Conservation (phyloP, 202 grass and related monocot species). For the Cymbopogon flexuosus region DNA sequence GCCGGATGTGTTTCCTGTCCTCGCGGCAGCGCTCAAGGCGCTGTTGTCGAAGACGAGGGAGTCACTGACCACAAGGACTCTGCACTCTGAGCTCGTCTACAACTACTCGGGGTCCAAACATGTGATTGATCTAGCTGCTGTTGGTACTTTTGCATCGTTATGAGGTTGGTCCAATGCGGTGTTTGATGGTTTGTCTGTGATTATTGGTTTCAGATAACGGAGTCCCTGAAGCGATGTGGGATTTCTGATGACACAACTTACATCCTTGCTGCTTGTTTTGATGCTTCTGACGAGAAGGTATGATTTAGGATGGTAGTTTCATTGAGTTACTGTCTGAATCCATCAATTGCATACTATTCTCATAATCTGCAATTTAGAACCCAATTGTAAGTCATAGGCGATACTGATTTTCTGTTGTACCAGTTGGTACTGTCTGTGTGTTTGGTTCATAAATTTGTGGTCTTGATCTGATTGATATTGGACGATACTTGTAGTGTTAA, state of each 20-base stretch:
- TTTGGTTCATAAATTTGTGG: neutral
- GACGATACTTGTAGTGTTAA: neutral
- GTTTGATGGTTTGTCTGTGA: neutral
- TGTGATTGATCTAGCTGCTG: slow-evolving; percentile 35
- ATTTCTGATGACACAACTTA: slow-evolving; percentile 68
- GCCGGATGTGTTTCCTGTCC: slow-evolving; percentile 81
- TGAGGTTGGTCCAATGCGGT: neutral
- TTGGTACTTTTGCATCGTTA: neutral
- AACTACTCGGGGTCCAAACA: slow-evolving; percentile 89
- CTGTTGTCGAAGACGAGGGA: slow-evolving; percentile 69
- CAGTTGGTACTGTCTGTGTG: neutral
- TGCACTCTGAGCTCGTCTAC: slow-evolving; percentile 95
- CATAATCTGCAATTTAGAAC: neutral
- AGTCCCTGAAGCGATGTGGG: slow-evolving; percentile 82
- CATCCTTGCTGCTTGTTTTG: slow-evolving; percentile 79
- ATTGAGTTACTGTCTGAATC: neutral
- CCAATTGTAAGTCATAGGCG: neutral
- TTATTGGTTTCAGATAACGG: slow-evolving; percentile 50
- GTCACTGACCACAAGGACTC: slow-evolving; percentile 67
- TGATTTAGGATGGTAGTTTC: neutral
- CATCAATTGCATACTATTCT: neutral
- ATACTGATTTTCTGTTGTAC: neutral
- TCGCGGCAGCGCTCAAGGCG: slow-evolving; percentile 73
- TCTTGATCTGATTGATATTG: neutral
- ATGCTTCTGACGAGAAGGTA: slow-evolving; percentile 81